Conservation (phyloP, 306 rosid species). For the Quercus dentata region DNA sequence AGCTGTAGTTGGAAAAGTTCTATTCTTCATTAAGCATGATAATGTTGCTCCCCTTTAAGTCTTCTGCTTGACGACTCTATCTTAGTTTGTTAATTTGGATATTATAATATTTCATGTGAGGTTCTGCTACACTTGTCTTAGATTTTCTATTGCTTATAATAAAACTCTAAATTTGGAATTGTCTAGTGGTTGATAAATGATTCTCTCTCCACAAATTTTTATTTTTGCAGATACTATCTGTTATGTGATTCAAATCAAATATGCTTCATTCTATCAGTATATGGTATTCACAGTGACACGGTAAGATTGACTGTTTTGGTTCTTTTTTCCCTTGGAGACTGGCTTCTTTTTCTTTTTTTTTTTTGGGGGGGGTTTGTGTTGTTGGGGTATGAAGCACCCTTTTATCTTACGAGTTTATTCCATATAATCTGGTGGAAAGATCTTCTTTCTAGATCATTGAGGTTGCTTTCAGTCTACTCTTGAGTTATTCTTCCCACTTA, state of each 20-base stretch:
- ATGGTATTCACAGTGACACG: conserved; percentile 70
- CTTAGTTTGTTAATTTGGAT: conserved; percentile 13
- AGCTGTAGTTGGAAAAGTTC: conserved; percentile 73
- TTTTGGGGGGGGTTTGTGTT: too few relatives aligned
- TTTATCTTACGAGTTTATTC: not conserved
- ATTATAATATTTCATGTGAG: not conserved
- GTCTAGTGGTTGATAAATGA: not conserved
- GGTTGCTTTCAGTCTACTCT: too few relatives aligned
- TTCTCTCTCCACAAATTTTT: not conserved
- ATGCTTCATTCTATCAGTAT: conserved; percentile 73
- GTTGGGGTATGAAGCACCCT: not conserved
- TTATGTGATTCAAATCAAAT: conserved; percentile 70
- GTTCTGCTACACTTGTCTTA: not conserved
- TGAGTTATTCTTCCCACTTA: too few relatives aligned
- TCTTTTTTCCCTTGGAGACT: not conserved
- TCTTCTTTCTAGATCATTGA: too few relatives aligned
- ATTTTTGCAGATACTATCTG: conserved; percentile 75
- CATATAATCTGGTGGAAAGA: not conserved
- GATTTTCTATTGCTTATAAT: not conserved
- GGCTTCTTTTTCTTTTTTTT: not conserved
- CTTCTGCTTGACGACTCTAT: conserved; percentile 15
- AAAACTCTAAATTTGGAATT: not conserved
- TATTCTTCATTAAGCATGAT: conserved; percentile 73
- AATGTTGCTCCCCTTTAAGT: conserved; percentile 77
- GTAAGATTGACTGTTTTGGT: conserved; percentile 40